Conservation (phyloP, 2,329 filamentous ascomycete species). For the Diatrype stigma region DNA sequence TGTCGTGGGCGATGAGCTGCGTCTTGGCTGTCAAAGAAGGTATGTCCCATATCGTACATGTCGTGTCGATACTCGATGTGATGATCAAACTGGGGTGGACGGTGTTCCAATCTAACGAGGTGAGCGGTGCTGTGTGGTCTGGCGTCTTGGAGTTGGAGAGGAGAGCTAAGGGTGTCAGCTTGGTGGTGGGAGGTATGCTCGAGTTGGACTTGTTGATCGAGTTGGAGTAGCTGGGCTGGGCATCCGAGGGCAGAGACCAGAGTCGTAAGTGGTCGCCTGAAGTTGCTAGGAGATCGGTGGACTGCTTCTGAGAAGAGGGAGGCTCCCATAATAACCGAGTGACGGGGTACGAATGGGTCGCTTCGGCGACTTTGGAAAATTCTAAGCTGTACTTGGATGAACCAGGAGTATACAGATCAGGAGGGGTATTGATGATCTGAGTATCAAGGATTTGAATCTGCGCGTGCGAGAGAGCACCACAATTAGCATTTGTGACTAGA, state of each 20-base stretch:
- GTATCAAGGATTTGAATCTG: constrained; percentile 97
- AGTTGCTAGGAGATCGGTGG: constrained; percentile 89
- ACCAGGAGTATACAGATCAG: constrained; percentile 66
- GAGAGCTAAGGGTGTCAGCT: constrained; percentile 86
- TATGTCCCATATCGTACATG: constrained; percentile 99
- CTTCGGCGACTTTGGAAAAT: constrained; percentile 90
- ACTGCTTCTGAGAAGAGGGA: constrained; percentile 89
- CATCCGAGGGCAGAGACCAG: constrained; percentile 81
- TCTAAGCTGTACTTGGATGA: constrained; percentile 74
- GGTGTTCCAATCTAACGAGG: constrained; percentile 96
- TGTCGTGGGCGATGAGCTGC: constrained; percentile 96
- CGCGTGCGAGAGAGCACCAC: constrained; percentile 8
- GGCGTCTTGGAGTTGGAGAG: constrained; percentile 98
- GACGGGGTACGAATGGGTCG: constrained; percentile 95
- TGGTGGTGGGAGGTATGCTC: constrained; percentile 59
- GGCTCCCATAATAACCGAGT: constrained; percentile 95
- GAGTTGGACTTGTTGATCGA: constrained; percentile 58
- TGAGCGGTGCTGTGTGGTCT: constrained; percentile 94
- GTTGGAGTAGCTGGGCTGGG: constrained; percentile 60
- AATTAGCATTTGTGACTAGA: neutral
- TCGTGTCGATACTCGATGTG: constrained; percentile 97
- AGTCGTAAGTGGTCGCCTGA: constrained; percentile 90
- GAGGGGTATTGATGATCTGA: constrained; percentile 66
- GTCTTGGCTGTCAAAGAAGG: constrained; percentile 97
- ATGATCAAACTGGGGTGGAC: constrained; percentile 96